Conservation (phyloP, 1,284 basidiomycete genomes). For the Vanrija humicola region DNA sequence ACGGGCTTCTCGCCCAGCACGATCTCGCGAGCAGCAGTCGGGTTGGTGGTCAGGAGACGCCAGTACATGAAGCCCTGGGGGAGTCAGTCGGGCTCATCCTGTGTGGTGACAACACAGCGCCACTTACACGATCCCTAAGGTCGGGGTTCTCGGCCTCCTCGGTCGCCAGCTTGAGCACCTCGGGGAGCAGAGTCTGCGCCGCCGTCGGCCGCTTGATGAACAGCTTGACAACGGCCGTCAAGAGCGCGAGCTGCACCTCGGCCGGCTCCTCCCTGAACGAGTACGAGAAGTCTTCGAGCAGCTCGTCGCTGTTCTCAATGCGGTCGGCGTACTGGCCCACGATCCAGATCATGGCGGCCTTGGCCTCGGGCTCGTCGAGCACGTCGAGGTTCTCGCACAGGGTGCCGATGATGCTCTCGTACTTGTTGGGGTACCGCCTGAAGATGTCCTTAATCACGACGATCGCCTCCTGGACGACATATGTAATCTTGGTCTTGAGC, state of each 20-base stretch:
- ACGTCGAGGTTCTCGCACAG: conserved; percentile 93
- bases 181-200: conserved; percentile 84
- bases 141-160: conserved; percentile 97
- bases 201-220: conserved; percentile 92
- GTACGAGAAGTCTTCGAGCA: conserved; percentile 85
- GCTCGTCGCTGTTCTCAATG: conserved; percentile 92
- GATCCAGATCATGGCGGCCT: conserved; percentile 97
- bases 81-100: neutral
- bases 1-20: conserved; percentile 92
- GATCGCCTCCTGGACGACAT: conserved; percentile 96
- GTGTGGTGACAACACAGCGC: neutral
- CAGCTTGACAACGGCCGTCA: conserved; percentile 94
- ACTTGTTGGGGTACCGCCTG: conserved; percentile 94
- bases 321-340: conserved; percentile 96
- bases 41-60: conserved; percentile 92
- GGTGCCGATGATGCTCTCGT: conserved; percentile 94
- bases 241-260: conserved; percentile 86
- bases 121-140: conserved; percentile 66
- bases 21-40: conserved; percentile 79
- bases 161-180: conserved; percentile 86
- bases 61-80: conserved; percentile 89
- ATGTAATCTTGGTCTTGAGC: conserved; percentile 87
- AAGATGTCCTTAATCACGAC: conserved; percentile 99
- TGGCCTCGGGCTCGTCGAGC: conserved; percentile 95
- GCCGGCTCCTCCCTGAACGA: conserved; percentile 91